These are phyloP conservation scores for Nemania diffusa DNA, from an alignment of 2,329 filamentous ascomycete species.

Conservation along the genomic window DNA sequence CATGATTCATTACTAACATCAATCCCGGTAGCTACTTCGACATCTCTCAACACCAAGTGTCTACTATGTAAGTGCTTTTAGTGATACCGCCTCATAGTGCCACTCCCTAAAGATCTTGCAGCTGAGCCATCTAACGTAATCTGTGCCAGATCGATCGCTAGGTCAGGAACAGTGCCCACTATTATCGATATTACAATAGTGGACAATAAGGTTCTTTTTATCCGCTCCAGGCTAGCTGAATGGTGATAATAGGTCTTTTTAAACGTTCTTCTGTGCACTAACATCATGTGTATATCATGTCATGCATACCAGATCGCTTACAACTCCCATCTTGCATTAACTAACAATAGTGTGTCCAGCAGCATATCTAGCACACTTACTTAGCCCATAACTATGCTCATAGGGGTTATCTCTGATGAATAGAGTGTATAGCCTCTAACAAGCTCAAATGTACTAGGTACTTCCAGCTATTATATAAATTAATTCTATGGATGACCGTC, in stretches of 20 bases:
- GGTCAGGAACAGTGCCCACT: neutral
- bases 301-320: neutral
- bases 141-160: neutral
- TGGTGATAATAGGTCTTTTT: too few species aligned
- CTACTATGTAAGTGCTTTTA: neutral
- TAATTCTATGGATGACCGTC: neutral
- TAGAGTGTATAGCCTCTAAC: neutral
- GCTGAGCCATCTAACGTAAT: neutral
- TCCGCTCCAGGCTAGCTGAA: neutral
- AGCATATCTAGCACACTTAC: neutral
- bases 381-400: slow-evolving; percentile 8
- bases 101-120: neutral
- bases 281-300: slow-evolving; percentile 10
- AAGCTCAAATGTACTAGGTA: neutral
- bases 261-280: neutral
- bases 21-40: neutral
- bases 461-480: neutral
- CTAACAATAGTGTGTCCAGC: slow-evolving; percentile 9
- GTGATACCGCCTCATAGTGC: neutral
- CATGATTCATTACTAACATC: neutral
- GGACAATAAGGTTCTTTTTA: neutral
- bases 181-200: neutral
- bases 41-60: neutral
- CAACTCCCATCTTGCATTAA: neutral
- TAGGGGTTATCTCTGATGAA: neutral